phyloP scores from a whole-genome alignment of 257 asterid genomes.

The Petunia secreta region DNA sequence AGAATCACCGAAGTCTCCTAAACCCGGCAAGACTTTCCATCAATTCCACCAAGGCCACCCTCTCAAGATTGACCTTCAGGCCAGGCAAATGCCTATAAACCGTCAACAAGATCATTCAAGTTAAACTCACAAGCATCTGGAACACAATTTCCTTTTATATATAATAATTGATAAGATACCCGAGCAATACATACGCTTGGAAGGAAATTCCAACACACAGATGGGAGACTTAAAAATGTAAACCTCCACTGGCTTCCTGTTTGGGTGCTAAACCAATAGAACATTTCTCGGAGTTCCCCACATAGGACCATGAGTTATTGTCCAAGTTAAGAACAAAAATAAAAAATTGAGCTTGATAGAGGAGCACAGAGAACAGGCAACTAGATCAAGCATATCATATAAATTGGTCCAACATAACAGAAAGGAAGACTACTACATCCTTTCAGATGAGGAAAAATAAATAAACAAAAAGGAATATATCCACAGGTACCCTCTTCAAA shows the following conservation, averaged over 20 bases:
- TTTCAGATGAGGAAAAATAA: neutral
- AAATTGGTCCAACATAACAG: neutral
- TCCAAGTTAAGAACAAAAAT: neutral
- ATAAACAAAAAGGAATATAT: neutral
- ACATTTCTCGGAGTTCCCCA: neutral
- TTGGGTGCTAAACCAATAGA: conserved; percentile 23
- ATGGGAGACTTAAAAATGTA: conserved; percentile 38
- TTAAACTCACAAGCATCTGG: conserved; percentile 65
- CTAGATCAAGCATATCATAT: conserved; percentile 4
- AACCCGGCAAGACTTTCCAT: conserved; percentile 80
- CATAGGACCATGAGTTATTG: conserved; percentile 6
- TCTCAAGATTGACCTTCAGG: conserved; percentile 95
- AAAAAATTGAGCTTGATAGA: neutral
- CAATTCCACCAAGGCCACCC: conserved; percentile 95
- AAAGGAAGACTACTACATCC: neutral
- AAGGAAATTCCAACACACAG: conserved; percentile 39
- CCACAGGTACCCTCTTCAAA: neutral
- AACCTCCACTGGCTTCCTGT: conserved; percentile 36
- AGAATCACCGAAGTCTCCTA: conserved; percentile 96
- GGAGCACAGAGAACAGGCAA: neutral
- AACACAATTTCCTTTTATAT: conserved; percentile 58
- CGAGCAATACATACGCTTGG: conserved; percentile 53
- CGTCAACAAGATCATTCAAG: conserved; percentile 96
- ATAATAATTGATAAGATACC: conserved; percentile 56
- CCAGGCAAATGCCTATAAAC: conserved; percentile 84